Evolutionary conservation across 148 eudicot genomes (phyloP).

Genomic region (Spergularia marina): DNA sequence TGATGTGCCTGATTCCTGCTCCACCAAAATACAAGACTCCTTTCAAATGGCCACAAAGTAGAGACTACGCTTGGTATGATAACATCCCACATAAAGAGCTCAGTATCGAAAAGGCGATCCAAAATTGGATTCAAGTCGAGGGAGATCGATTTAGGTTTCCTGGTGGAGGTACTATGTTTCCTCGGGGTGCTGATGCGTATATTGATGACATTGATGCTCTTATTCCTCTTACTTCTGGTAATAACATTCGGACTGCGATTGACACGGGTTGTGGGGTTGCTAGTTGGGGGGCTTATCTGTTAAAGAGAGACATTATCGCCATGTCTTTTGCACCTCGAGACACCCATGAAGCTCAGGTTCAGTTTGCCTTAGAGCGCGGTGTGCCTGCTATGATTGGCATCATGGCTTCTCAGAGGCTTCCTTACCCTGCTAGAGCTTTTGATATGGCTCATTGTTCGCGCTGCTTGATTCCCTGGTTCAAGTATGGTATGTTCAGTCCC

Average conservation of each 20-base stretch:
- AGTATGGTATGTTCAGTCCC: constrained; percentile 41
- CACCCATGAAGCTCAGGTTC: constrained; percentile 95
- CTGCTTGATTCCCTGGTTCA: constrained; percentile 81
- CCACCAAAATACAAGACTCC: constrained; percentile 87
- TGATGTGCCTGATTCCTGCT: constrained; percentile 76
- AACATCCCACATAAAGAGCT: constrained; percentile 96
- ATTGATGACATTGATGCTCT: constrained; percentile 79
- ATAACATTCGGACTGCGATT: constrained; percentile 63
- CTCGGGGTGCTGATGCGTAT: constrained; percentile 88
- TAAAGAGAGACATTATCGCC: constrained; percentile 72
- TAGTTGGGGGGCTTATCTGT: constrained; percentile 89
- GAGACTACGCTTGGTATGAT: constrained; percentile 84
- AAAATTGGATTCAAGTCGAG: constrained; percentile 92
- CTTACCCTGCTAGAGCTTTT: constrained; percentile 92
- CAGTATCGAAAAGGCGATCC: constrained; percentile 89
- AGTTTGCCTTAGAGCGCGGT: constrained; percentile 94
- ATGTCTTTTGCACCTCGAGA: constrained; percentile 98
- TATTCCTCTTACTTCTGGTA: constrained; percentile 65
- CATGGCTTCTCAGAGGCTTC: constrained; percentile 76
- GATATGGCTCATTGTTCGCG: constrained; percentile 99
- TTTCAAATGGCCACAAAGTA: constrained; percentile 92
- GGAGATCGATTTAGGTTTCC: constrained; percentile 90
- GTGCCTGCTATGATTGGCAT: constrained; percentile 96
- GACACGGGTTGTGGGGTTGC: constrained; percentile 99
- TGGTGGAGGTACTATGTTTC: constrained; percentile 98